Percentiles rank a stretch among this genome's conserved stretches.
These are phyloP conservation scores for Tricholoma bakamatsutake DNA, from an alignment of 768 basidiomycete genomes.

Conservation along the genomic window DNA sequence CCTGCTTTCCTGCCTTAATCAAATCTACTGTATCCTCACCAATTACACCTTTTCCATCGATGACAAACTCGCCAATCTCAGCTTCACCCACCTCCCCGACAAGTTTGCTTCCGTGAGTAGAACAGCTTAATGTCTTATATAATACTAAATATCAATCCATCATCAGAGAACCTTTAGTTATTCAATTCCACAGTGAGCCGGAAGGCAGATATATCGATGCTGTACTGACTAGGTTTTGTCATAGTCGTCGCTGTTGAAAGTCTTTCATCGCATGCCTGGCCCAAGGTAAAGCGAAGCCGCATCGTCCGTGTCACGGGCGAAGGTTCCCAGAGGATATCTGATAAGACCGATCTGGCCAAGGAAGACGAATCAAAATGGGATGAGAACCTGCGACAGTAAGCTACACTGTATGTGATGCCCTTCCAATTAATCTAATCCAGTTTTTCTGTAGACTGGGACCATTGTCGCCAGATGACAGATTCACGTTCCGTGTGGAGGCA, in stretches of 20 bases:
- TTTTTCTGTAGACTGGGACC: neutral
- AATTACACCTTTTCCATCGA: neutral
- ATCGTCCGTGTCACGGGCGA: neutral
- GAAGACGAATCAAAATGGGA: neutral
- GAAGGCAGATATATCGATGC: neutral
- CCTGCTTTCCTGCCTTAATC: neutral
- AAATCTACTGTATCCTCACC: neutral
- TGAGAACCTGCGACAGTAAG: neutral
- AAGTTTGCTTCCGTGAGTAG: neutral
- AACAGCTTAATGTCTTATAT: neutral
- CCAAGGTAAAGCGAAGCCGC: neutral
- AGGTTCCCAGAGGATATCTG: neutral
- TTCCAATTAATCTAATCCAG: neutral
- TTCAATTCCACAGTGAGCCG: neutral
- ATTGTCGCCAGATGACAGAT: neutral
- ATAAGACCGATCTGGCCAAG: neutral
- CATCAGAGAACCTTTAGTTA: neutral
- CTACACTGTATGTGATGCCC: neutral
- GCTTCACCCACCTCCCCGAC: neutral
- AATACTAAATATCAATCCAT: neutral
- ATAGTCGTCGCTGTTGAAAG: neutral
- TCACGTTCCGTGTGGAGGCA: neutral
- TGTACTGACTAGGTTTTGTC: neutral
- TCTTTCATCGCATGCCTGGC: neutral
- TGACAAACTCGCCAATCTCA: neutral